Conservation (phyloP, 2,329 filamentous ascomycete genomes). For the Decorospora gaudefroyi region DNA sequence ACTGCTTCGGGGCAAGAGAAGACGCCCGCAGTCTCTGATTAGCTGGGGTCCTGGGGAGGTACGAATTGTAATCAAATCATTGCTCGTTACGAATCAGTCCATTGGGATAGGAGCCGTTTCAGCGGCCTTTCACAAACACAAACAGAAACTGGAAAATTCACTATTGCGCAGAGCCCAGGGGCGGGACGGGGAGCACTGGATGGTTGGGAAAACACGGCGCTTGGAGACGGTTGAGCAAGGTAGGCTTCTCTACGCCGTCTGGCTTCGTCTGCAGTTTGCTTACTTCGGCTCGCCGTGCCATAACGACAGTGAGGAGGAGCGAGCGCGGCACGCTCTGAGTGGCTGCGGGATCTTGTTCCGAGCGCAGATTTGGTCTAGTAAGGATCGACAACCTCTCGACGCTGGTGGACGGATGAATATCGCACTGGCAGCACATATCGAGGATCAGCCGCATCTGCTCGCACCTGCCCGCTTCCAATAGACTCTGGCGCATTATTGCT, state of each 20-base stretch:
- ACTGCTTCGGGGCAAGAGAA: not conserved
- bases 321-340: constrained; percentile 2
- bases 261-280: no score
- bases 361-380: constrained; percentile 4
- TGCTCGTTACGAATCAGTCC: constrained; percentile 17
- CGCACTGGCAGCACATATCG: no score
- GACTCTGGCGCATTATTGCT: no score
- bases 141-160: no score
- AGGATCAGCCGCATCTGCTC: constrained; percentile 2
- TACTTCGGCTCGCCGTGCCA: no score
- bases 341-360: constrained; percentile 13
- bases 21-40: not conserved
- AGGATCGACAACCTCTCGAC: constrained; percentile 7
- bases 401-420: constrained; percentile 9
- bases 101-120: constrained; percentile 9
- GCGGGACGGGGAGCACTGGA: not conserved
- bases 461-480: no score
- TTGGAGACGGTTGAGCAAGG: no score
- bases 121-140: constrained; percentile 1
- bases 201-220: not conserved
- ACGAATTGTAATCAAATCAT: not conserved
- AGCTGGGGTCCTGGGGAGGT: not conserved
- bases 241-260: no score
- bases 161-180: no score
- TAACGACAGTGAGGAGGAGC: not conserved